phyloP scores from a whole-genome alignment of 192 early-diverging fungal species.

The Pecoramyces ruminantium region DNA sequence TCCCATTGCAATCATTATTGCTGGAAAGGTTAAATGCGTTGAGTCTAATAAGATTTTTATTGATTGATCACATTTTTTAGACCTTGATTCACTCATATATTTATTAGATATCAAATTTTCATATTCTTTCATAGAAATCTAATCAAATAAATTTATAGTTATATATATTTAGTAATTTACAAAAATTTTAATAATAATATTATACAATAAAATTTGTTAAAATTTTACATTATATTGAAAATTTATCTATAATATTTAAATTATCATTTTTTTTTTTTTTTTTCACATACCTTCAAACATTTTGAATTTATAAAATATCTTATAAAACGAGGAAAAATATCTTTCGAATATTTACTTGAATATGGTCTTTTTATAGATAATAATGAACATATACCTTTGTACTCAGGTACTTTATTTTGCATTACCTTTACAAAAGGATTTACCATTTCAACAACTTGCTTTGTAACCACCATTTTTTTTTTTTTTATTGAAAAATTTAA shows the following conservation, averaged over 20 bases:
- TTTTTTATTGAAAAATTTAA: background rate
- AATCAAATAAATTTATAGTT: no score
- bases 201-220: no score
- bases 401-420: background rate
- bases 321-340: background rate
- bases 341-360: background rate
- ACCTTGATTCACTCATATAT: background rate
- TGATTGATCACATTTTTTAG: background rate
- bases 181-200: no score
- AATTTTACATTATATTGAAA: no score
- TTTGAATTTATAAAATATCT: background rate
- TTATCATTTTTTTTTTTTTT: no score
- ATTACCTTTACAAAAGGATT: background rate
- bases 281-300: background rate
- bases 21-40: background rate
- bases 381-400: background rate
- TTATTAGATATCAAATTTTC: background rate
- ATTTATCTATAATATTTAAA: no score
- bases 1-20: background rate
- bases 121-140: background rate
- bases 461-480: background rate
- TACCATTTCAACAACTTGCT: background rate
- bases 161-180: no score
- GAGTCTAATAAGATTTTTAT: background rate
- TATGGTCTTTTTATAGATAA: background rate